Evolutionary conservation across 495 filamentous ascomycete species (phyloP), one percentile per base, ranked within the genome.

Genomic region (Xylaria flabelliformis): DNA sequence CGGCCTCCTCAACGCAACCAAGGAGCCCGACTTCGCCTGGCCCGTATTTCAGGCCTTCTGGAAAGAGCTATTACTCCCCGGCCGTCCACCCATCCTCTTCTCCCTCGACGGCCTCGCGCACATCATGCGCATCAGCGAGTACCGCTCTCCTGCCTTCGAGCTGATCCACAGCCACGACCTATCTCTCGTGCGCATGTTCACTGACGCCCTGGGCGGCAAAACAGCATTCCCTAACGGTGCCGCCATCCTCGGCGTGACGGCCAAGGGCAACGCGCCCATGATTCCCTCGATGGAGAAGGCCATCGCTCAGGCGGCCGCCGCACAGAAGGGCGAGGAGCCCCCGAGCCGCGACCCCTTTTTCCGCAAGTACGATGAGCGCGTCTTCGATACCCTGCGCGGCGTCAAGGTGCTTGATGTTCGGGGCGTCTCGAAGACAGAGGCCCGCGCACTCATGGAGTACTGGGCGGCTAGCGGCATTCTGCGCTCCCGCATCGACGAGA

Each of bases 151-250:
- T 0, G 83, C 90, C 29, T 91, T 87, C 75, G 84, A 92, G 65
- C 87, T 82, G 24, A 92, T 99, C 76, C 96, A 99, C 85, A 87
- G 96, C 21, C 93, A 97, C 82, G 91, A 97, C 76, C 86, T 99
- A 39, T 85, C 88, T 9, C 85, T 97, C 50, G 85, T 96, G 32
- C 85, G 87, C n/a, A 87, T 91, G 67, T 98, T 97, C 83, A 77
- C 91, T 32, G 88, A 90, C 15, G 85, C 90, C 69, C 85, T 99
- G 13, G 83, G 85, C 69, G 93, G 93, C 42, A 75, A 77, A 64
- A 76, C 72, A 3, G 55, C 76, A 34, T 87, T 98, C 59, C 85
- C 90, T 24, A 93, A 94, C 76, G 95, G 96, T 68, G 94, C 94
- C 69, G 85, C 90, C 32, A 82, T 98, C 15, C 81, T 97, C 9